Base-by-base conservation (phyloP, 768 basidiomycete species). In the Pleurotus citrinopileatus region DNA sequence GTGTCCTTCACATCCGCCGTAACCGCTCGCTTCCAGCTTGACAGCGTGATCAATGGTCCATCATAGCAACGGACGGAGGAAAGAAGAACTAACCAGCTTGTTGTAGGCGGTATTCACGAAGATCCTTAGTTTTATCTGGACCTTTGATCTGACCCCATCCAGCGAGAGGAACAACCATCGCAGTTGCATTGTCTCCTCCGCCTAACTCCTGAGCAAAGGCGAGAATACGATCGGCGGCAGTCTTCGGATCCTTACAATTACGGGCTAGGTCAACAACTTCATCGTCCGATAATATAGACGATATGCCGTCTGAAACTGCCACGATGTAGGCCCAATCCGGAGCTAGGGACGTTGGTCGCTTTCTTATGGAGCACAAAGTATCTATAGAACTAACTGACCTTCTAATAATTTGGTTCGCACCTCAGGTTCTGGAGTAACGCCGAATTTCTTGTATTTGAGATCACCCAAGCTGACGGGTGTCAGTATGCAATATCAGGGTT, bases 361-460 rank as follows among this genome's bases (percentile, higher is more conserved):
- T 25, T 17, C 28, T 3, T 29, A 34, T 53, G 4, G 3, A 7
- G 7, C 32, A 34, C 7, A 34, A 34, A 15, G 32, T 15, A 7
- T 34, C 55, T 22, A 32, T 25, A 10, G n/a, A 52, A 28, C 10
- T 13, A 38, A 20, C 15, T 29, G 17, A 29, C 48, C 17, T 65
- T 90, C 73, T 12, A 95, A 69, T 8, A 94, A 71, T 57, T 83
- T 86, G 22, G 85, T 81, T 40, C 84, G 77, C 17, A 96, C 84
- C 66, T 97, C 91, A 2, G 94, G 94, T 66, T 97, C 94, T 23
- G 94, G 89, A 0, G 94, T 97, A 19, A 98, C 90, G 1, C 94
- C 94, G 57, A 87, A 92, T 37, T 80, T 84, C 64, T 96, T 96
- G 74, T 83, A 98, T 55, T 84, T 85, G 26, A 93, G 78, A 65